Percentiles rank a stretch among this genome's conserved stretches.
phyloP scores from a whole-genome alignment of 305 asterid species.

The Euphrasia arctica region DNA sequence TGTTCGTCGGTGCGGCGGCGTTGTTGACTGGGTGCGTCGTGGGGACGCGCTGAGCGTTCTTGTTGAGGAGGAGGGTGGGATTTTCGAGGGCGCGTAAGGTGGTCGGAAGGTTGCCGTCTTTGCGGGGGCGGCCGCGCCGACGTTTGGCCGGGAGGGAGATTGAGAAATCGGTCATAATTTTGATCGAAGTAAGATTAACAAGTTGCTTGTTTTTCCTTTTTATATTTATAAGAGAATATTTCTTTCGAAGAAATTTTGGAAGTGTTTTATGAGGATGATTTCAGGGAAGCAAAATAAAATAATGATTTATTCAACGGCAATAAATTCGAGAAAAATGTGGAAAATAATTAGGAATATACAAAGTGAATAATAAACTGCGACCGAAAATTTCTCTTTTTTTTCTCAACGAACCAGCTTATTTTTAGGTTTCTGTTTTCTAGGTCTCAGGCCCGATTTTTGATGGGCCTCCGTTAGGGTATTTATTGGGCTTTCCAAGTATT shows the following conservation, averaged over 20 bases:
- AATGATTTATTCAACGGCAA: background rate
- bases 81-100: slow-evolving; percentile 33
- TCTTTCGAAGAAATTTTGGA: too few relatives aligned
- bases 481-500: too few relatives aligned
- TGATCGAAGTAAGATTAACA: too few relatives aligned
- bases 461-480: background rate
- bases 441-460: slow-evolving; percentile 1
- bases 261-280: too few relatives aligned
- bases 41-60: slow-evolving; percentile 25
- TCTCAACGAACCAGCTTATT: slow-evolving; percentile 23
- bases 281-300: background rate
- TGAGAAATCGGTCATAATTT: slow-evolving; percentile 37
- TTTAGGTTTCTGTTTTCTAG: slow-evolving; percentile 22
- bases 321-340: background rate
- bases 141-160: slow-evolving; percentile 51
- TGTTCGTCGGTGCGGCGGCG: slow-evolving; percentile 10
- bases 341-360: background rate
- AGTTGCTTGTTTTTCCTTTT: too few relatives aligned
- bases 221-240: too few relatives aligned
- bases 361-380: background rate
- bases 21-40: slow-evolving; percentile 16
- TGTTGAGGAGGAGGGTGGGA: background rate
- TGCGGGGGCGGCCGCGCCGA: slow-evolving; percentile 71
- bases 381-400: slow-evolving; percentile 22
- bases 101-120: slow-evolving; percentile 39